These are phyloP conservation scores for Gnomoniopsis smithogilvyi DNA, from an alignment of 2,329 filamentous ascomycete genomes.

Conservation along the genomic window DNA sequence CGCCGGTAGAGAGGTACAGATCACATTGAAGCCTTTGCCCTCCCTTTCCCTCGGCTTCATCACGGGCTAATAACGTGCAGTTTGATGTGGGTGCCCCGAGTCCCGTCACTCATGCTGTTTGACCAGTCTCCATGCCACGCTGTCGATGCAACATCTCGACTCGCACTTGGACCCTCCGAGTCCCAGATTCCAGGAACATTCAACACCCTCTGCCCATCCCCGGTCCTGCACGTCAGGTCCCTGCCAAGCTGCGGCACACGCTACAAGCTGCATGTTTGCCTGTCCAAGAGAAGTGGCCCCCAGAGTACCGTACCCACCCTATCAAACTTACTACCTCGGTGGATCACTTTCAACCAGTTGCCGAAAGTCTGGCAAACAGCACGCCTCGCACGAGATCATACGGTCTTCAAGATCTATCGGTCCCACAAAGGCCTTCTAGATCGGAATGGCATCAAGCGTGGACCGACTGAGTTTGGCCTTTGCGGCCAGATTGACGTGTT, in stretches of 20 bases:
- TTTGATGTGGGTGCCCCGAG: not conserved
- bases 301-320: not conserved
- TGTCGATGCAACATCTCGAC: not conserved
- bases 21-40: not conserved
- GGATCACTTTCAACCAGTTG: too few relatives aligned
- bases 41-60: not conserved
- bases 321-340: not conserved
- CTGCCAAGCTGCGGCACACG: not conserved
- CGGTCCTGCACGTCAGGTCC: not conserved
- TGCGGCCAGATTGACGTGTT: too few relatives aligned
- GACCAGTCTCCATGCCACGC: not conserved
- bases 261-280: slow-evolving; percentile 1
- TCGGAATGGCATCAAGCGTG: too few relatives aligned
- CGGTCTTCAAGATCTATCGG: too few relatives aligned
- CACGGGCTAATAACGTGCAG: not conserved
- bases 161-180: not conserved
- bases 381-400: too few relatives aligned
- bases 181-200: not conserved
- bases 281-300: not conserved
- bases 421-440: too few relatives aligned
- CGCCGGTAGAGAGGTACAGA: not conserved
- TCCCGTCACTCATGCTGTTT: not conserved
- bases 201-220: not conserved
- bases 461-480: too few relatives aligned
- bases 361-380: too few relatives aligned